A percentile compares a stretch with the other conserved stretches of the same genome.
These are phyloP conservation scores for Aspergillus steynii DNA, from an alignment of 495 filamentous ascomycete genomes.

Conservation along the genomic window DNA sequence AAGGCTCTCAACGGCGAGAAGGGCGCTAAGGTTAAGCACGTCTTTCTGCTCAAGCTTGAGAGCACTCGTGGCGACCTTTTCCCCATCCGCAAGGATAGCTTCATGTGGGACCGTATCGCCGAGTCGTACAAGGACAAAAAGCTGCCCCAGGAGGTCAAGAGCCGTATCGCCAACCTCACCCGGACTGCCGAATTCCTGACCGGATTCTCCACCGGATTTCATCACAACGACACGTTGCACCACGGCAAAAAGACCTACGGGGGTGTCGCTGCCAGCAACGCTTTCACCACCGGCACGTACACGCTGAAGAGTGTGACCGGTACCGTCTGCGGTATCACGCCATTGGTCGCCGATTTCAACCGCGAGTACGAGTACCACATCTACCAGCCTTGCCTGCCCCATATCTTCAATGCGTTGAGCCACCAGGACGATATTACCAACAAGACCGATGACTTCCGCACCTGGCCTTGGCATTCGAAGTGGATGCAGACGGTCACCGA, in stretches of 20 bases:
- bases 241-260: slow-evolving; percentile 28
- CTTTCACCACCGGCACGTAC: slow-evolving; percentile 45
- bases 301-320: slow-evolving; percentile 50
- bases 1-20: slow-evolving; percentile 30
- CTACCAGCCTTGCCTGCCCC: slow-evolving; percentile 51
- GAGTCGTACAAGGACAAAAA: slow-evolving; percentile 31
- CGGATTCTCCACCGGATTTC: slow-evolving; percentile 41
- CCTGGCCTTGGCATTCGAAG: slow-evolving; percentile 45
- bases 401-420: slow-evolving; percentile 43
- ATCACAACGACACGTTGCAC: slow-evolving; percentile 19
- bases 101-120: slow-evolving; percentile 41
- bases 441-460: slow-evolving; percentile 28
- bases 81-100: slow-evolving; percentile 44
- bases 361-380: slow-evolving; percentile 48
- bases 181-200: slow-evolving; percentile 45
- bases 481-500: slow-evolving; percentile 54
- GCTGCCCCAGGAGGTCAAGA: slow-evolving; percentile 28
- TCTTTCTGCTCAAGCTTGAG: slow-evolving; percentile 49
- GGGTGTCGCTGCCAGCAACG: slow-evolving; percentile 45
- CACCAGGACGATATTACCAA: slow-evolving; percentile 27
- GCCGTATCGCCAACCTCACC: slow-evolving; percentile 41
- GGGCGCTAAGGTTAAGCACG: slow-evolving; percentile 48
- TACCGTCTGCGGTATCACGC: slow-evolving; percentile 48
- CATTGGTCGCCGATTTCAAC: slow-evolving; percentile 51
- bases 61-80: slow-evolving; percentile 52